Base-by-base conservation (phyloP, 192 early-diverging fungal species). In the Linderina pennispora region DNA sequence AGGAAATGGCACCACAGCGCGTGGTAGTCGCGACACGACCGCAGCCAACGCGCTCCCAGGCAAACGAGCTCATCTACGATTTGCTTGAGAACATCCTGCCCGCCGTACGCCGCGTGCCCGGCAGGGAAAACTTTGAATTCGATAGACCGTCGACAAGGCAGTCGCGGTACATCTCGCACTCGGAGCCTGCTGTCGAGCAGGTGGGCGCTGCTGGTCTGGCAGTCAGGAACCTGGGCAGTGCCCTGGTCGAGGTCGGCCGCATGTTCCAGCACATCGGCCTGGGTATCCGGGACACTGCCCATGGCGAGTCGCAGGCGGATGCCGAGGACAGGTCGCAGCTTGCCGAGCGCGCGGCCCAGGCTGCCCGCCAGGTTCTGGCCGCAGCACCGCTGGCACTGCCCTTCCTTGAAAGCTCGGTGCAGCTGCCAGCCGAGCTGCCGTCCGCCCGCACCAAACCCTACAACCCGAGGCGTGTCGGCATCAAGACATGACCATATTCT, bases 211-310 rank as follows among this genome's bases (percentile, higher is more conserved):
- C 38, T 14, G 58, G 66, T 16, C 45, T 36, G 11, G 41, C 53
- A 3, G 35, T 69, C 16, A 19, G 40, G 11, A 53, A 41, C 8
- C 46, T 69, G 8, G 66, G 66, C 5, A 59, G 62, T 25, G 53
- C 66, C 14, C 58, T 62, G 51, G 28, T 57, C 26, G 59, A 53
- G 43, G 40, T 69, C n/a, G 66, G 66, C 18, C 54, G 51, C 28
- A 48, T 55, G 20, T 36, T 69, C 18, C 66, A 46, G 36, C 36
- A 40, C 2, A 42, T 69, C 14, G 66, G 66, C n/a, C n/a, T n/a
- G n/a, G n/a, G n/a, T n/a, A n/a, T n/a, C n/a, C n/a, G n/a, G n/a
- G n/a, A n/a, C n/a, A n/a, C n/a, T n/a, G n/a, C n/a, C n/a, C n/a
- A n/a, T 13, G 40, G 38, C 1, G 46, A 45, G 42, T 69, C 59